These are phyloP conservation scores for Yarrowia porcina DNA, from an alignment of 805 yeast species.

Conservation along the genomic window DNA sequence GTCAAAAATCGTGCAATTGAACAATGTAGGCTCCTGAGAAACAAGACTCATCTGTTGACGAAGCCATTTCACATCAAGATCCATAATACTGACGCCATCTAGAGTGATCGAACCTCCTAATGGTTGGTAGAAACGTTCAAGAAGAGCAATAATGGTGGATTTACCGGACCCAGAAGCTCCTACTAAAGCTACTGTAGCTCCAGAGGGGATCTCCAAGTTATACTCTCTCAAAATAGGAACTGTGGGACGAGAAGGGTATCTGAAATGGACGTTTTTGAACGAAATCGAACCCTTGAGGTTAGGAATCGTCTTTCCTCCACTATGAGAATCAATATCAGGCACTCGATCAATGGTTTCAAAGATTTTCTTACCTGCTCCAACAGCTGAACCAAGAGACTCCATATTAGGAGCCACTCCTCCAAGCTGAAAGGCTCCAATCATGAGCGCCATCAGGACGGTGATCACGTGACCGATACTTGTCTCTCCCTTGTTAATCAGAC, in stretches of 20 bases:
- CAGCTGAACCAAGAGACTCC: constrained; percentile 40
- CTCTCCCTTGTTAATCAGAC: constrained; percentile 39
- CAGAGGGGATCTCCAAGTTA: constrained; percentile 75
- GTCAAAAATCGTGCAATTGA: constrained; percentile 83
- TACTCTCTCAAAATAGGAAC: constrained; percentile 79
- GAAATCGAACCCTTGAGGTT: constrained; percentile 58
- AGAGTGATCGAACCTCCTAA: constrained; percentile 66
- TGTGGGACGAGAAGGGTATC: constrained; percentile 74
- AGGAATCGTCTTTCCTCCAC: constrained; percentile 33
- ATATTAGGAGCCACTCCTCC: constrained; percentile 45
- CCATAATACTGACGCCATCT: constrained; percentile 78
- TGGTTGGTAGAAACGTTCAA: constrained; percentile 86
- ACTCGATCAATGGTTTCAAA: constrained; percentile 45
- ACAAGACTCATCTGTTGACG: constrained; percentile 80
- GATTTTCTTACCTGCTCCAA: constrained; percentile 43
- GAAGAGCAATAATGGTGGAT: constrained; percentile 78
- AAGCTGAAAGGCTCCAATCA: constrained; percentile 44
- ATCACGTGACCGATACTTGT: constrained; percentile 39
- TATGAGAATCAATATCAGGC: constrained; percentile 41
- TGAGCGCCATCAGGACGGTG: constrained; percentile 42
- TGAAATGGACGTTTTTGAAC: constrained; percentile 82
- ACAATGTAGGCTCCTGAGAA: constrained; percentile 93
- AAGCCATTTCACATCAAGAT: constrained; percentile 69
- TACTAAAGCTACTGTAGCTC: constrained; percentile 86
- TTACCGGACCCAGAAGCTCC: constrained; percentile 97